Conservation (phyloP, 805 yeast species). For the Ogataea paradorogensis region DNA sequence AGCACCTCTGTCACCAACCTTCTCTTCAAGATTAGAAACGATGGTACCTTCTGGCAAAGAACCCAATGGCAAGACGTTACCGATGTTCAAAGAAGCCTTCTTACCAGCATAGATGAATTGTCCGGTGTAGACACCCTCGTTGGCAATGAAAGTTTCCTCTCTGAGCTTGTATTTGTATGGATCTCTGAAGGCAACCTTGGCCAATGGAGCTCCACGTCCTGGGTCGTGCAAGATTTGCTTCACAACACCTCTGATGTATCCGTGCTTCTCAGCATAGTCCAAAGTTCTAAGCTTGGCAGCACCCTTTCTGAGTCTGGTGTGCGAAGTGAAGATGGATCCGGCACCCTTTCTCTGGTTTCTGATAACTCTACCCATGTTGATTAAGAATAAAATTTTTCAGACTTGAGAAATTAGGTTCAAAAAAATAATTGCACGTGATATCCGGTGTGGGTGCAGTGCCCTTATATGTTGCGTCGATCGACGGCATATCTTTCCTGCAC, state of each 20-base stretch:
- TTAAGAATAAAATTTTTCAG: constrained; percentile 16
- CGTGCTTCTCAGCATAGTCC: constrained; percentile 99
- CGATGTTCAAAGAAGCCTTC: constrained; percentile 94
- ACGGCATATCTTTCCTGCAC: constrained; percentile 6
- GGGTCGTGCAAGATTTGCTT: constrained; percentile 99
- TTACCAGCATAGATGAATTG: constrained; percentile 99
- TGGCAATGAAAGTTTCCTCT: constrained; percentile 98
- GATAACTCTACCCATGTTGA: constrained; percentile 85
- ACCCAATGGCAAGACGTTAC: constrained; percentile 96
- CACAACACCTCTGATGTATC: constrained; percentile 99
- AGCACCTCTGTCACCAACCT: constrained; percentile 99
- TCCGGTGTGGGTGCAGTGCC: background rate
- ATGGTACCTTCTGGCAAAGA: constrained; percentile 99
- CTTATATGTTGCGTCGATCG: constrained; percentile 3
- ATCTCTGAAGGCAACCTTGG: constrained; percentile 98
- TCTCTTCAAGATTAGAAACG: constrained; percentile 97
- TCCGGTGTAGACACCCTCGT: constrained; percentile 99
- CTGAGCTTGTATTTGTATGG: constrained; percentile 98
- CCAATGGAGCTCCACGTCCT: constrained; percentile 99
- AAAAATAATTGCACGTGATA: background rate
- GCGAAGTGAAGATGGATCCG: constrained; percentile 99
- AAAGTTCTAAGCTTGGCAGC: constrained; percentile 99
- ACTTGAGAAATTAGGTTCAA: background rate
- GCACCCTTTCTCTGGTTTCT: constrained; percentile 99
- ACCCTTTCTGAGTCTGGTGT: constrained; percentile 99